Base-by-base conservation (phyloP, 805 yeast genomes). In the Candida palmyrensis region DNA sequence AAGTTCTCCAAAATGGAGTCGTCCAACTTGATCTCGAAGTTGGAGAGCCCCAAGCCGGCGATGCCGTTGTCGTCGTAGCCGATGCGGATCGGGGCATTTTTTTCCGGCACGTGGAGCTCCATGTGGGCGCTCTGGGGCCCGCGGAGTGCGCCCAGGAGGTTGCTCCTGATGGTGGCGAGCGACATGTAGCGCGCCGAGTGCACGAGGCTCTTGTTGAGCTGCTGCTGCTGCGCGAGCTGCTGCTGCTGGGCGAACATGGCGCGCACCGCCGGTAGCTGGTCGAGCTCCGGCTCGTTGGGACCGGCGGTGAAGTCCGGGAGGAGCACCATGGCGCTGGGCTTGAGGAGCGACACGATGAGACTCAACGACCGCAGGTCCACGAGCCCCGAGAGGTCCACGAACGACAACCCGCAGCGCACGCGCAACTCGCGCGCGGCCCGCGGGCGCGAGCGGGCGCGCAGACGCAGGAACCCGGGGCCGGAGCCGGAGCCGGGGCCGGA, bases 291-390 rank as follows among this genome's bases (percentile, higher is more conserved):
- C 15, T 44, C 47, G 9, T 19, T 28, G 8, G 44, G 44, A 3
- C 40, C 29, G 1, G 32, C 20, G 3, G 71, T 56, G 11, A 58
- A 41, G 39, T 73, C 79, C 15, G 77, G 71, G 3, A 75, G 54
- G 17, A 82, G 53, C 8, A 90, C 60, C 29, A 89, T 65, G 43
- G 79, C 79, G 32, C 77, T 72, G 4, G 97, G 96, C 47, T 84
- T 83, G 34, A 92, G 59, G 2, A 82, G 71, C 15, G 92, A 85
- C 27, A 87, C 67, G 35, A 89, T 83, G 55, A 85, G 76, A 29
- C 79, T 70, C 36, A 86, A 59, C 0, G 98, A 90, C 41, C 96
- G 70, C 41, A 80, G 63, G 51, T 92, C 97, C 0, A 86, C 90
- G 13, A 82, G 58, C 14, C 96, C 96, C 11, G 88, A 75, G 29